Base-by-base conservation (phyloP, 2,329 filamentous ascomycete species). In the Calonectria pseudoturangicola region DNA sequence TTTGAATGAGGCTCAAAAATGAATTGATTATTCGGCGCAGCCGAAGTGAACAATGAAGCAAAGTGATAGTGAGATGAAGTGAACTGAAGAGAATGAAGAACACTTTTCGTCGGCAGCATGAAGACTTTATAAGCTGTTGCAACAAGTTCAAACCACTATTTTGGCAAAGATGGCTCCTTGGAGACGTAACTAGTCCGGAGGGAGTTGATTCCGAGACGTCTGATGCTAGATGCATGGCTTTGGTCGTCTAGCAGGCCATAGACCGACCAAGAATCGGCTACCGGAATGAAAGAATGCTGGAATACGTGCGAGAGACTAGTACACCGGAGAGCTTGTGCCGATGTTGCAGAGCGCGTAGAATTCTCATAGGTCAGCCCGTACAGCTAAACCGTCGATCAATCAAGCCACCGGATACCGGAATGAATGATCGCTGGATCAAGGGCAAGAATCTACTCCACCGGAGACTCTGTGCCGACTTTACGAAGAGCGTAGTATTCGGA, bases 11-110 rank as follows among this genome's bases (percentile, higher is more conserved):
- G 15, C 21, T 13, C 6, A 60, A 39, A 41, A 41, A 13, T 25
- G 36, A 27, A 27, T 28, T 15, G 12, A 43, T 25, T 43, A 62
- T 3, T 62, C 56, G 56, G 56, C 56, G 21, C 56, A 62, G 56
- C 36, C 56, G 56, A 45, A 62, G 28, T 39, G 54, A 58, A 25
- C 5, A 62, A 10, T 43, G 21, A 41, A 25, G 25, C 27, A 8
- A 36, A 45, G 27, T 60, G 30, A 25, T n/a, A 25, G 21, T 39
- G 36, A 28, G 12, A 9, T 27, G 56, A 39, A 21, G 9, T 45
- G 56, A 25, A 45, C 3, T 21, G 36, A 41, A 39, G 10, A 43
- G 36, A 45, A 62, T 27, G 36, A 21, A 28, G 21, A 27, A 50
- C 3, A 43, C 4, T 39, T 5, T 15, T 58, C 36, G 15, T 28